A percentile compares a stretch with the other conserved stretches of the same genome.
Evolutionary conservation across 2,329 filamentous ascomycete species (phyloP).

Genomic region (Drechslerella stenobrocha): DNA sequence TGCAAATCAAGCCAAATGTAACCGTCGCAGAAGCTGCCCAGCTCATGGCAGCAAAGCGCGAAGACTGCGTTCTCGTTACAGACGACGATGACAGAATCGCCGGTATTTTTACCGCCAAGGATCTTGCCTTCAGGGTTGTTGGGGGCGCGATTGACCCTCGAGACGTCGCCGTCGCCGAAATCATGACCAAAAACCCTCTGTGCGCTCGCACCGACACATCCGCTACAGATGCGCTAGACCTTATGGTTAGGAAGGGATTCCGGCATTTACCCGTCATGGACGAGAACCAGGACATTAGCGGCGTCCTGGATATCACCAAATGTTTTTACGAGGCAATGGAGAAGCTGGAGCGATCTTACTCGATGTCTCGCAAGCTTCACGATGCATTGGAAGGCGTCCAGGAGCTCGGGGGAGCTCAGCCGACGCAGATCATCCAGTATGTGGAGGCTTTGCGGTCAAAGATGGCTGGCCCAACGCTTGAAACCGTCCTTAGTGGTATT

Average conservation of each 20-base stretch:
- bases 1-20: slow-evolving; percentile 94
- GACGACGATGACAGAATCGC: slow-evolving; percentile 97
- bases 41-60: slow-evolving; percentile 97
- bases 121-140: slow-evolving; percentile 94
- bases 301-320: slow-evolving; percentile 97
- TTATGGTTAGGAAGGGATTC: slow-evolving; percentile 99
- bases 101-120: slow-evolving; percentile 98
- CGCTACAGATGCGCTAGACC: slow-evolving; percentile 91
- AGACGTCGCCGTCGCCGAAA: slow-evolving; percentile 90
- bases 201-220: slow-evolving; percentile 97
- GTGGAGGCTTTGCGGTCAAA: slow-evolving; percentile 92
- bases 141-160: slow-evolving; percentile 85
- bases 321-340: slow-evolving; percentile 99
- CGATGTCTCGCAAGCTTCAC: slow-evolving; percentile 85
- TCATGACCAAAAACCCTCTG: slow-evolving; percentile 99
- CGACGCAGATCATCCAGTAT: slow-evolving; percentile 98
- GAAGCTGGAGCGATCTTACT: slow-evolving; percentile 96
- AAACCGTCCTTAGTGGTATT: slow-evolving; percentile 87
- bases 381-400: slow-evolving; percentile 97
- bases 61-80: slow-evolving; percentile 96
- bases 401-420: slow-evolving; percentile 91
- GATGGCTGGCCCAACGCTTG: slow-evolving; percentile 96
- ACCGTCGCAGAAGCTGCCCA: slow-evolving; percentile 96
- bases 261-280: slow-evolving; percentile 98
- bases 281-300: slow-evolving; percentile 98